These are phyloP conservation scores for Phytophthora fragariaefolia DNA, from an alignment of 352 stramenopile species.

Conservation along the genomic window DNA sequence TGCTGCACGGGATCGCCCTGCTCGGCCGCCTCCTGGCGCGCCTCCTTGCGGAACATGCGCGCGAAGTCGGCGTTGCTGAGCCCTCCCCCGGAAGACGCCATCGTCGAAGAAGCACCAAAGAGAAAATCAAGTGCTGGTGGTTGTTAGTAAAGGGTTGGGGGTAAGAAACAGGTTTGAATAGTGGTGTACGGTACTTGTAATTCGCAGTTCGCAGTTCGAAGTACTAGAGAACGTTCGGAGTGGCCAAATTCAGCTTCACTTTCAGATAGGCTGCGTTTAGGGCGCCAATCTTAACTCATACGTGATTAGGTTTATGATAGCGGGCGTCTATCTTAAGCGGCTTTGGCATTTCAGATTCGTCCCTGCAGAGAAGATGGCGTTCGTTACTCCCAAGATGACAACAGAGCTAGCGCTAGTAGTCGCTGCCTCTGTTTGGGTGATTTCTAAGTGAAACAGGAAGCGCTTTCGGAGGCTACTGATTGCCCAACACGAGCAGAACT, in stretches of 20 bases:
- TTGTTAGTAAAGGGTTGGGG: background rate
- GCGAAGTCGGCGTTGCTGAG: constrained; percentile 85
- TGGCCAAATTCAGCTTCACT: constrained; percentile 4
- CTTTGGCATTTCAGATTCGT: background rate
- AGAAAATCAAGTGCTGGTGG: background rate
- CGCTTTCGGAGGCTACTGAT: too few relatives aligned
- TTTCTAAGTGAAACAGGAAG: too few relatives aligned
- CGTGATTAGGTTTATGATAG: background rate
- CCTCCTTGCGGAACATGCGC: constrained; percentile 67
- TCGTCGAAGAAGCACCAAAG: background rate
- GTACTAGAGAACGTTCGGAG: constrained; percentile 10
- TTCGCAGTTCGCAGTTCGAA: too few relatives aligned
- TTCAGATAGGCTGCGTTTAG: constrained; percentile 3
- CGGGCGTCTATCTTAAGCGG: background rate
- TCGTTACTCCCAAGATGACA: too few relatives aligned
- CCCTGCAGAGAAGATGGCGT: too few relatives aligned
- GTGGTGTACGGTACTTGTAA: too few relatives aligned
- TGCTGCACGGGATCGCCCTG: background rate
- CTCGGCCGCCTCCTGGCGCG: constrained; percentile 19
- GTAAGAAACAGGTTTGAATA: too few relatives aligned
- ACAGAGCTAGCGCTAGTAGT: too few relatives aligned
- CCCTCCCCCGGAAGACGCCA: constrained; percentile 28
- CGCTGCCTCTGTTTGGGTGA: too few relatives aligned
- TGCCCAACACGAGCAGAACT: too few relatives aligned
- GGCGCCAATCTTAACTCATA: background rate